phyloP scores from a whole-genome alignment of 129 eudicot genomes.

The Scalesia atractyloides region DNA sequence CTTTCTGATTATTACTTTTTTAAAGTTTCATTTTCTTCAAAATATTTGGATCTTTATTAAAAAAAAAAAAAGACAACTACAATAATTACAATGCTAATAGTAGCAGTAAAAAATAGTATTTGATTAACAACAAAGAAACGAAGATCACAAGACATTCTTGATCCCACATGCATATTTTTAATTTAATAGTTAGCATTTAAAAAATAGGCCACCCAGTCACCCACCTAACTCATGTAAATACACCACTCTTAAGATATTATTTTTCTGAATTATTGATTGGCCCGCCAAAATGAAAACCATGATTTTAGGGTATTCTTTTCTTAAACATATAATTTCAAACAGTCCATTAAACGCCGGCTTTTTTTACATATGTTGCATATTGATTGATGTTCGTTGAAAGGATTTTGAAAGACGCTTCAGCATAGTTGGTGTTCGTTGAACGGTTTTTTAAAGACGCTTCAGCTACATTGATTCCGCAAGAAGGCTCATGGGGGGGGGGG shows the following conservation, averaged over 20 bases:
- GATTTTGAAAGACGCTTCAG: too few species aligned
- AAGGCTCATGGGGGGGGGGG: too few species aligned
- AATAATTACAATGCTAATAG: too few species aligned
- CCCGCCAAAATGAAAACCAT: not conserved
- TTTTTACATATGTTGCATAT: too few species aligned
- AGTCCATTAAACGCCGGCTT: too few species aligned
- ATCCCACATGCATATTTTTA: slow-evolving; percentile 29
- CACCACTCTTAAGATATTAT: slow-evolving; percentile 5
- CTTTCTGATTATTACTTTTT: not conserved
- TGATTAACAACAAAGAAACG: slow-evolving; percentile 24
- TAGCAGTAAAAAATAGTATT: not conserved
- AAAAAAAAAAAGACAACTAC: not conserved
- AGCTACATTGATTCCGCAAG: too few species aligned
- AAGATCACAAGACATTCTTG: slow-evolving; percentile 40
- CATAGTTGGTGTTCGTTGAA: too few species aligned
- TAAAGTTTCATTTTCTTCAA: not conserved
- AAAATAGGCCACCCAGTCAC: slow-evolving; percentile 20
- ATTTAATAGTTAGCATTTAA: slow-evolving; percentile 8
- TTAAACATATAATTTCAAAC: not conserved
- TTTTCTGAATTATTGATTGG: slow-evolving; percentile 4
- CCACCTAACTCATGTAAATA: slow-evolving; percentile 4
- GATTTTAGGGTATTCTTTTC: not conserved
- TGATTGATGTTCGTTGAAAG: too few species aligned
- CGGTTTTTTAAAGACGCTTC: too few species aligned
- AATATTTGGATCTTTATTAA: slow-evolving; percentile 14